A percentile compares a stretch with the other conserved stretches of the same genome.
Conservation (phyloP, 768 basidiomycete species). For the Podaxis sp. region DNA sequence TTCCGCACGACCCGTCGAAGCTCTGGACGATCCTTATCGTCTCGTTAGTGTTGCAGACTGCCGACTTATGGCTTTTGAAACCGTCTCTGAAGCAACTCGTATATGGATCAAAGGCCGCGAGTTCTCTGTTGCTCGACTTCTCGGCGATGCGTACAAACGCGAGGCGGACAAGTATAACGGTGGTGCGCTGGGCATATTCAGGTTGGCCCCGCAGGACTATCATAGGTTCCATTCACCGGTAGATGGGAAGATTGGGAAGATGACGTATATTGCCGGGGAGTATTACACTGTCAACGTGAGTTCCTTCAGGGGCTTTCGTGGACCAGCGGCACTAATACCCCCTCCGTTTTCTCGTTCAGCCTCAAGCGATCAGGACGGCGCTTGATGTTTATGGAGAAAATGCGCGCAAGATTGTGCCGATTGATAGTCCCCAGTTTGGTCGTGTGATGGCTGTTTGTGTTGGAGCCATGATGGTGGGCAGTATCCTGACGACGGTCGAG, state of each 20-base stretch:
- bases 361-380: slow-evolving; percentile 89
- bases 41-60: slow-evolving; percentile 94
- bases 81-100: slow-evolving; percentile 78
- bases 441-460: slow-evolving; percentile 90
- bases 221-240: slow-evolving; percentile 92
- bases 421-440: slow-evolving; percentile 88
- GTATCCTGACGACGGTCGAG: slow-evolving; percentile 82
- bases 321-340: background rate
- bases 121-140: slow-evolving; percentile 76
- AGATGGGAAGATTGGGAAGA: slow-evolving; percentile 78
- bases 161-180: slow-evolving; percentile 72
- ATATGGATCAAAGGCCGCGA: slow-evolving; percentile 98
- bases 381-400: slow-evolving; percentile 97
- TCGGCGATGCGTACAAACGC: slow-evolving; percentile 75
- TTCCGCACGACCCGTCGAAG: slow-evolving; percentile 72
- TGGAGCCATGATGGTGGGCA: slow-evolving; percentile 95
- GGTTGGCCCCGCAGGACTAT: slow-evolving; percentile 93
- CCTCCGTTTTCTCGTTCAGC: slow-evolving; percentile 41
- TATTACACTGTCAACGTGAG: slow-evolving; percentile 95
- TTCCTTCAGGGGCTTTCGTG: slow-evolving; percentile 13
- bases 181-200: slow-evolving; percentile 86
- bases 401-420: slow-evolving; percentile 87
- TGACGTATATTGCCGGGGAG: slow-evolving; percentile 84
- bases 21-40: slow-evolving; percentile 70
- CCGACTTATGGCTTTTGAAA: slow-evolving; percentile 93